Evolutionary conservation across 2,329 filamentous ascomycete species (phyloP).

Genomic region (Hymenoscyphus fraxineus): DNA sequence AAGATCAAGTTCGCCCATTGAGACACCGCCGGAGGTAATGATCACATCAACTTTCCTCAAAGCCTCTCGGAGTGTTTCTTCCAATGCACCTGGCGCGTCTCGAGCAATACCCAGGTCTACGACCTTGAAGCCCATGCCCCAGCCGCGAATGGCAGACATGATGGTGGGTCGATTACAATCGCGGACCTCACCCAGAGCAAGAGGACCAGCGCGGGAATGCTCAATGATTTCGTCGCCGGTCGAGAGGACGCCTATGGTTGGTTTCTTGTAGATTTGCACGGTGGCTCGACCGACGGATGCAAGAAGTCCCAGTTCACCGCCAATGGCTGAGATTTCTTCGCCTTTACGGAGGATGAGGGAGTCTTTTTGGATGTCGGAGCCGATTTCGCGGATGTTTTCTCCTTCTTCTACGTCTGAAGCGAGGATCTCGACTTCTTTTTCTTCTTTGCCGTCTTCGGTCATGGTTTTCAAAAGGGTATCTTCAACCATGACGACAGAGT

Average conservation of each 20-base stretch:
- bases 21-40: conserved; percentile 90
- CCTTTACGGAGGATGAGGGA: conserved; percentile 70
- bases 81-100: conserved; percentile 69
- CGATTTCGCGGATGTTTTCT: conserved; percentile 88
- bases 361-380: conserved; percentile 75
- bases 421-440: conserved; percentile 82
- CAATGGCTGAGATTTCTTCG: conserved; percentile 78
- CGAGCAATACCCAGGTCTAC: conserved; percentile 83
- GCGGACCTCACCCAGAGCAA: conserved; percentile 79
- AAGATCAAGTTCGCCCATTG: conserved; percentile 96
- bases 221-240: conserved; percentile 93
- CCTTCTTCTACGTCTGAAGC: conserved; percentile 69
- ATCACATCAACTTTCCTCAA: conserved; percentile 75
- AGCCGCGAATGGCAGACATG: conserved; percentile 69
- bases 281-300: conserved; percentile 75
- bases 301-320: conserved; percentile 86
- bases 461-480: conserved; percentile 75
- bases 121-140: conserved; percentile 73
- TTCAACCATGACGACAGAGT: conserved; percentile 94
- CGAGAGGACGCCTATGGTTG: conserved; percentile 80
- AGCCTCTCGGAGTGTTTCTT: conserved; percentile 71
- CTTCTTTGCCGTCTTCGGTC: conserved; percentile 78
- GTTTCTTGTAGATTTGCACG: conserved; percentile 70
- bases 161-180: conserved; percentile 91
- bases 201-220: conserved; percentile 57